A percentile compares a stretch with the other conserved stretches of the same genome.
phyloP scores from a whole-genome alignment of 2,329 filamentous ascomycete species.

The Pezicula rhizophila region DNA sequence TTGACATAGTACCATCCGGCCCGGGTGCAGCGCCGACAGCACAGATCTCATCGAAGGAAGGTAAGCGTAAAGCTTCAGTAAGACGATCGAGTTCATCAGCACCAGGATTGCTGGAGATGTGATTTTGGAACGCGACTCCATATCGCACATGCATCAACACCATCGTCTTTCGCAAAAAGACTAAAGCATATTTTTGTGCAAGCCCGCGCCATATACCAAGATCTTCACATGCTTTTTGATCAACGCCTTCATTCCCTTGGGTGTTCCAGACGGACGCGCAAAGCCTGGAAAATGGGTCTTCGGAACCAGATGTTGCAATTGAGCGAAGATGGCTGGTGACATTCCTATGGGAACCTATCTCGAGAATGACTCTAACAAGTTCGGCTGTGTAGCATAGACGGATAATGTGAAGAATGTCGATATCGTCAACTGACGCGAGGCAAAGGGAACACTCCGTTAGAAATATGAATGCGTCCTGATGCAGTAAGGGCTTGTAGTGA shows the following conservation, averaged over 20 bases:
- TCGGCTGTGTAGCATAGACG: conserved; percentile 87
- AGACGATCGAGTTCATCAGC: conserved; percentile 78
- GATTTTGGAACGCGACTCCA: conserved; percentile 78
- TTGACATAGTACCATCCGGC: conserved; percentile 24
- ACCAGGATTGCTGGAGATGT: conserved; percentile 56
- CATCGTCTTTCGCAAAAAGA: conserved; percentile 78
- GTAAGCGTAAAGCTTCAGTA: conserved; percentile 67
- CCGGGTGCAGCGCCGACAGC: conserved; percentile 31
- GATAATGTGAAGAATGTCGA: conserved; percentile 74
- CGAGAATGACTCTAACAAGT: conserved; percentile 71
- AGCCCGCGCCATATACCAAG: conserved; percentile 51
- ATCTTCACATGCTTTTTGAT: conserved; percentile 35
- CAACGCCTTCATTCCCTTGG: neutral
- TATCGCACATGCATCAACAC: conserved; percentile 83
- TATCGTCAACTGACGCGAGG: conserved; percentile 57
- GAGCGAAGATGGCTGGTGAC: neutral
- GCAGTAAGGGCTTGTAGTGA: conserved; percentile 52
- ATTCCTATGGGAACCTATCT: conserved; percentile 45
- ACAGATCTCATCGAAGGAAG: conserved; percentile 74
- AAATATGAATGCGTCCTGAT: conserved; percentile 71
- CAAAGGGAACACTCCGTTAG: conserved; percentile 73
- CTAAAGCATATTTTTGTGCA: conserved; percentile 77
- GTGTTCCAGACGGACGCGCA: neutral
- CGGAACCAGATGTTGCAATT: neutral
- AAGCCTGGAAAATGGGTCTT: neutral